Evolutionary conservation across 192 early-diverging fungal genomes (phyloP), one percentile per base, ranked within the genome.

Genomic region (Geranomyces variabilis): DNA sequence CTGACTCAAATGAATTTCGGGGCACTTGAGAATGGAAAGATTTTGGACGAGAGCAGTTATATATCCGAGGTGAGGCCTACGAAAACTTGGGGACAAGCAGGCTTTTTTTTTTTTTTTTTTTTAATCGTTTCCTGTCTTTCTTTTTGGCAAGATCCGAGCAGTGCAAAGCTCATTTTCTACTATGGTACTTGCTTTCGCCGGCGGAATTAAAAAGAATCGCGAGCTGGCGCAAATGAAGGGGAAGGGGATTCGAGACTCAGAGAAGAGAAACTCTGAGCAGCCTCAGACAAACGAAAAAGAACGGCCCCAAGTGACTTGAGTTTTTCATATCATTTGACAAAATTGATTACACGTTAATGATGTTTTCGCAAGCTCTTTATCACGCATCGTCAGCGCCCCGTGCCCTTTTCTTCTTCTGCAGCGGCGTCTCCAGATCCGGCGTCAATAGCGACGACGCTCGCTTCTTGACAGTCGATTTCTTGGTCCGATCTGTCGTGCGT

Each of bases 381-480:
- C 36, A 41, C 36, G 36, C 36, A 3, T 55, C 51, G 29, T 60
- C 58, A 34, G 3, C 58, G 7, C 17, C 58, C 29, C 58, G 3
- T 3, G 29, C 9, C 28, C 58, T 2, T 29, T 60, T 60, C 29
- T 60, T 60, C 29, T 34, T 60, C 17, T 31, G 22, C 31, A 29
- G 29, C 17, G 58, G 22, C 17, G 58, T 31, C 15, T 60, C 58
- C 2, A 31, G 8, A 60, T 60, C 58, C 19, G 58, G 51, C 4
- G 51, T 33, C 5, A 60, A 26, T 1, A 70, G n/a, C 19, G 58
- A 62, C 13, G 46, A 48, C 46, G 41, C 46, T 36, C 70, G 44
- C 36, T 64, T 72, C 48, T 72, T 72, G 28, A 64, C 17, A 7
- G 48, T 30, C 3, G 61, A 48, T 31, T 72, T 72, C 34, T 64